Evolutionary conservation across 169 alveolate genomes (phyloP).

Genomic region (Eimeria necatrix): DNA sequence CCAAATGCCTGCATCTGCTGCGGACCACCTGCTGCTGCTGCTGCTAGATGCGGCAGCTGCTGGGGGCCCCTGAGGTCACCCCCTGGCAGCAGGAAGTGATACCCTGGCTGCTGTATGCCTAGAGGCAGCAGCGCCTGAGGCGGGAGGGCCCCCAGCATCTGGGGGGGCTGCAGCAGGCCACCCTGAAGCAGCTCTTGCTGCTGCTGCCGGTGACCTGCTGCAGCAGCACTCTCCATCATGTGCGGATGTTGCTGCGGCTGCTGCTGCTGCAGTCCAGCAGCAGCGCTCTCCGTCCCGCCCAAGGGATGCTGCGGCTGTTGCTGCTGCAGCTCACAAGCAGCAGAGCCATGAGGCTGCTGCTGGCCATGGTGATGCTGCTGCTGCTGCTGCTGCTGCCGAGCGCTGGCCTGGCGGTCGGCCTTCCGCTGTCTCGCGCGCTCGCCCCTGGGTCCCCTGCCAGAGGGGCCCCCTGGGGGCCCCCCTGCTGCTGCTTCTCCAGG

Average conservation of each 20-base stretch:
- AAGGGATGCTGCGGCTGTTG: conserved; percentile 55
- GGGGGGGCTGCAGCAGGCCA: conserved; percentile 50
- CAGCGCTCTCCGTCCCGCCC: not conserved
- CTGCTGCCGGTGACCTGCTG: conserved; percentile 44
- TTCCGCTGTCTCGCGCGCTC: conserved; percentile 31
- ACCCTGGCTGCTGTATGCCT: conserved; percentile 45
- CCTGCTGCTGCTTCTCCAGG: conserved; percentile 26
- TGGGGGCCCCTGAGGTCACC: conserved; percentile 67
- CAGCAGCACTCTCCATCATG: conserved; percentile 36
- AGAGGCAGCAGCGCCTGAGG: conserved; percentile 60
- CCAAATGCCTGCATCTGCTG: conserved; percentile 68
- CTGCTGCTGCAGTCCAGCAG: conserved; percentile 10
- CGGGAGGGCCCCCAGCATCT: conserved; percentile 67
- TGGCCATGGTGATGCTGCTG: not conserved
- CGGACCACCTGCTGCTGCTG: conserved; percentile 36
- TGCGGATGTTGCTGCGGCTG: conserved; percentile 51
- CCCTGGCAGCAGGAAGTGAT: conserved; percentile 16
- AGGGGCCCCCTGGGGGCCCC: not conserved
- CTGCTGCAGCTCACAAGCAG: conserved; percentile 1
- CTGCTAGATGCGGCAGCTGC: conserved; percentile 25
- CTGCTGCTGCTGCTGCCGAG: conserved; percentile 60
- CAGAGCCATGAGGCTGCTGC: not conserved
- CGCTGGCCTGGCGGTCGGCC: conserved; percentile 50
- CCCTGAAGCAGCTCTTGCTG: conserved; percentile 52
- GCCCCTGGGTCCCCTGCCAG: conserved; percentile 41